Base-by-base conservation (phyloP, 192 early-diverging fungal genomes). In the Coemansia sp. region DNA sequence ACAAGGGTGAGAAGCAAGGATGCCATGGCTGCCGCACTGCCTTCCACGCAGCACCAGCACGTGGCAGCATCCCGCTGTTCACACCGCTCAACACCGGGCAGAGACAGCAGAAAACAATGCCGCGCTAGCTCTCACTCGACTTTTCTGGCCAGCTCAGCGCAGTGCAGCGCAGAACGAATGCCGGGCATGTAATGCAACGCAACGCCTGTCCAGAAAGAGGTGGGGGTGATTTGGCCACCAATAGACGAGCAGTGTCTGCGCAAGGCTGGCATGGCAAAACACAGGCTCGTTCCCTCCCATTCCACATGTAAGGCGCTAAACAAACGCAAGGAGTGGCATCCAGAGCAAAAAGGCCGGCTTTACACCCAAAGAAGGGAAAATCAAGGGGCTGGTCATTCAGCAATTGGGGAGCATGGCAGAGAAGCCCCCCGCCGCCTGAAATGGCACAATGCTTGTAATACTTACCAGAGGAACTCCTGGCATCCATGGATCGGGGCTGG, bases 381-480 rank as follows among this genome's bases (percentile, higher is more conserved):
- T 16, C 41, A 45, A 45, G 14, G 14, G 16, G 41, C 41, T 4
- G 11, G 41, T 3, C 41, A n/a, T 45, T 45, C 41, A 45, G 41
- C 16, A 14, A 45, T 45, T 16, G 14, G 41, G 41, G 41, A n/a
- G 41, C 41, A n/a, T 45, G 41, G 41, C 41, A 45, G 41, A 12
- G 41, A 45, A 45, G 41, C 14, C 41, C 27, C 21, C 14, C 16
- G 41, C 16, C 16, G 41, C 14, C 41, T n/a, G 41, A 49, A 49
- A 17, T 19, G 19, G 48, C 48, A 21, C 48, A 49, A n/a, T 49
- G 48, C 41, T 0, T 45, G 41, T n/a, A 45, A 45, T 43, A 61
- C 78, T 67, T 80, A 75, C 70, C 62, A 88, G 64, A 38, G 89
- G 89, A 21, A 88, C 75, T n/a, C 91, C 91, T n/a, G 93, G 79